phyloP scores from a whole-genome alignment of 2,329 filamentous ascomycete species.

The Penicillium corylophilum region DNA sequence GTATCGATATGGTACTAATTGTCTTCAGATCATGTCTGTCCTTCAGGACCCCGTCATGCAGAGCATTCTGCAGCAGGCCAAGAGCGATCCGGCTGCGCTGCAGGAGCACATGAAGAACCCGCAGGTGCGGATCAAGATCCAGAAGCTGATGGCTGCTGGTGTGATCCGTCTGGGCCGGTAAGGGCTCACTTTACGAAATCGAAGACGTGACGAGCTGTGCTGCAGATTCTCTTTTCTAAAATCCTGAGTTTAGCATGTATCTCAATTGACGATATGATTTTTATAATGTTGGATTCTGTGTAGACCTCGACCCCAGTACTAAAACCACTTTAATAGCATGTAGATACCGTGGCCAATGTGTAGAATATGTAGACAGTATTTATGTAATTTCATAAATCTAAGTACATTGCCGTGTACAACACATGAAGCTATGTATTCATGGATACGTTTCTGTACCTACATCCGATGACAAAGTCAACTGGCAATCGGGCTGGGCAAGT shows the following conservation, averaged over 20 bases:
- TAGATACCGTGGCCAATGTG: no score
- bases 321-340: no score
- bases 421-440: no score
- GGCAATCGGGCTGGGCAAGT: no score
- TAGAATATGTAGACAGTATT: no score
- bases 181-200: conserved; percentile 18
- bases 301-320: no score
- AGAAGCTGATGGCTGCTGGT: conserved; percentile 90
- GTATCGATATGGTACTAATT: conserved; percentile 18
- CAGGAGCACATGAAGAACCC: conserved; percentile 98
- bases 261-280: neutral
- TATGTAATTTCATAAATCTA: no score
- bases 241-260: neutral
- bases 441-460: no score
- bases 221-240: conserved; percentile 12
- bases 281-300: no score
- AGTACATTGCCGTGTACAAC: no score
- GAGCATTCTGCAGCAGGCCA: conserved; percentile 92
- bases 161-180: conserved; percentile 75
- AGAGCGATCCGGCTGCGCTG: conserved; percentile 85
- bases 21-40: conserved; percentile 71
- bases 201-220: conserved; percentile 23
- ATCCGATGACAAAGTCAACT: no score
- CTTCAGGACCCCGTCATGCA: conserved; percentile 98
- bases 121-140: conserved; percentile 79